Evolutionary conservation across 2,329 filamentous ascomycete species (phyloP).

Genomic region (Iodosphaeria phyllophila): DNA sequence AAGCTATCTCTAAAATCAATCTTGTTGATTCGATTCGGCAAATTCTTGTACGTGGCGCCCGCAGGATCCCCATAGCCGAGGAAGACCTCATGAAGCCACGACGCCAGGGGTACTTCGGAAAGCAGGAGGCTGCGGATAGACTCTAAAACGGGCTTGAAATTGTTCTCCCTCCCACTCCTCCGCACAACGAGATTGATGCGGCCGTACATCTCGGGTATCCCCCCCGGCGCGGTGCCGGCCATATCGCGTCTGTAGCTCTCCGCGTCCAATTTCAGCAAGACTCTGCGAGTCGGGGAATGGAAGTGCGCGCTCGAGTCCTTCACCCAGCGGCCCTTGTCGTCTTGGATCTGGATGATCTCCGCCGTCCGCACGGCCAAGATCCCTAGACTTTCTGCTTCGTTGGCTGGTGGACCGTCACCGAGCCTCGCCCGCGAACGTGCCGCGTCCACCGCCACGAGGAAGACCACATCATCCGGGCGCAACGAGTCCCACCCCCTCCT

Average conservation of each 20-base stretch:
- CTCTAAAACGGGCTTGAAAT: slow-evolving; percentile 85
- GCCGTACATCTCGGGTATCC: slow-evolving; percentile 66
- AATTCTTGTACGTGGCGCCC: slow-evolving; percentile 66
- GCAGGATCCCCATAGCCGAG: slow-evolving; percentile 91
- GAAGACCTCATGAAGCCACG: slow-evolving; percentile 93
- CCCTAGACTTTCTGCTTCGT: slow-evolving; percentile 42
- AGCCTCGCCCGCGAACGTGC: slow-evolving; percentile 33
- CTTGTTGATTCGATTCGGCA: slow-evolving; percentile 58
- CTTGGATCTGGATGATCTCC: slow-evolving; percentile 68
- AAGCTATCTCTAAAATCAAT: slow-evolving; percentile 92
- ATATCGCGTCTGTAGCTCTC: slow-evolving; percentile 61
- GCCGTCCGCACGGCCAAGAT: slow-evolving; percentile 60
- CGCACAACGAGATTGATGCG: slow-evolving; percentile 73
- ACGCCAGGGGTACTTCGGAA: slow-evolving; percentile 68
- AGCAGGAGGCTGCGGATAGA: slow-evolving; percentile 76
- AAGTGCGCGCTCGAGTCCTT: slow-evolving; percentile 41
- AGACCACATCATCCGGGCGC: slow-evolving; percentile 74
- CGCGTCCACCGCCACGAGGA: slow-evolving; percentile 60
- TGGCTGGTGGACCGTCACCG: slow-evolving; percentile 23
- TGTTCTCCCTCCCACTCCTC: slow-evolving; percentile 77
- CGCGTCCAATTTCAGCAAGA: slow-evolving; percentile 70
- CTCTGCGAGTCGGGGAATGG: slow-evolving; percentile 46
- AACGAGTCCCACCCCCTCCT: slow-evolving; percentile 81
- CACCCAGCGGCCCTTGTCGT: slow-evolving; percentile 63
- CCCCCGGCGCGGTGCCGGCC: slow-evolving; percentile 39